Base-by-base conservation (phyloP, 1,284 basidiomycete species). In the Mycena citricolor region DNA sequence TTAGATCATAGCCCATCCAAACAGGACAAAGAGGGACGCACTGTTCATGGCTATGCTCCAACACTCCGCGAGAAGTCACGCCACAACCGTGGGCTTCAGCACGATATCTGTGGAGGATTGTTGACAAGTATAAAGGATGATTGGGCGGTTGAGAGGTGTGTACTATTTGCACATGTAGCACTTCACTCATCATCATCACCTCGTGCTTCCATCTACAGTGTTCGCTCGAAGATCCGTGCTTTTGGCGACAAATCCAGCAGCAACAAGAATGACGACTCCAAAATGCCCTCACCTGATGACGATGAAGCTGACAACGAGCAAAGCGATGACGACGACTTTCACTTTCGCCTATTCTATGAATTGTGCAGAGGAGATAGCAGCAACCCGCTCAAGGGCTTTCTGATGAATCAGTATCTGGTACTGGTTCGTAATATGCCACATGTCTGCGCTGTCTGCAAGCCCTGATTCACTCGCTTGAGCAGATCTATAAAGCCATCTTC, bases 401-500 rank as follows among this genome's bases (percentile, higher is more conserved):
- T 44, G n/a, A 40, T 33, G 26, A 37, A 39, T 13, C 37, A 33
- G 1, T 42, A 39, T 14, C 38, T 49, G 1, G 38, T 44, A 21
- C 31, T 40, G 24, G 47, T 49, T 29, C 12, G 39, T n/a, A n/a
- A n/a, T n/a, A n/a, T n/a, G n/a, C n/a, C n/a, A n/a, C n/a, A n/a
- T 14, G 4, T 11, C 11, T 19, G 11, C 25, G 8, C 17, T 3
- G 26, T 29, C 24, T 23, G 7, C 7, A 21, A 19, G 5, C 14
- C 30, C 5, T 16, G 3, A 1, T 16, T 13, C 11, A 31, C 24
- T 37, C 13, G 38, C 22, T 16, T 12, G 22, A 22, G n/a, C 21
- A 49, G 47, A 11, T 21, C 8, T 49, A 38, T 32, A 37, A 28
- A 24, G 41, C 30, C 20, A 32, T 44, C n/a, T 49, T 49, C 32